phyloP scores from a whole-genome alignment of 208 protist genomes.

The Acanthamoeba quina region DNA sequence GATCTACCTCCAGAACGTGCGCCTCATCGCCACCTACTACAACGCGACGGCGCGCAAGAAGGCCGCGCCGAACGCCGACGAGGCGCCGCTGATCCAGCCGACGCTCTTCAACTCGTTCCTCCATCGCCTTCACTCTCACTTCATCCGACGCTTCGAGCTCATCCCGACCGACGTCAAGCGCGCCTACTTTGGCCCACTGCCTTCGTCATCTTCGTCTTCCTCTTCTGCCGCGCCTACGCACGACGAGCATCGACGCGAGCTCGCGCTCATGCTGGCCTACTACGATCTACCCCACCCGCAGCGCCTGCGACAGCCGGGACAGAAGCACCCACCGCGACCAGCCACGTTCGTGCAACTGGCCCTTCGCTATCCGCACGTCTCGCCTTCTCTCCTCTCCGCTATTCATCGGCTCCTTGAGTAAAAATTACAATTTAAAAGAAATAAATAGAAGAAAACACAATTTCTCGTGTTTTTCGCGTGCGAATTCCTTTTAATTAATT shows the following conservation, averaged over 20 bases:
- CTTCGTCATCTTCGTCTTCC: neutral
- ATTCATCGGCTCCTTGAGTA: neutral
- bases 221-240: neutral
- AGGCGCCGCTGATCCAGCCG: slow-evolving; percentile 2
- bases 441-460: neutral
- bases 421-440: too few relatives aligned
- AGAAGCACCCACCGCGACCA: neutral
- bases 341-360: slow-evolving; percentile 1
- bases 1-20: slow-evolving; percentile 22
- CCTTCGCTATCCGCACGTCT: slow-evolving; percentile 4
- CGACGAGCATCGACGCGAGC: neutral
- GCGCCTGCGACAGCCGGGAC: neutral
- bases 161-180: neutral
- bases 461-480: neutral
- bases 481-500: too few relatives aligned
- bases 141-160: neutral
- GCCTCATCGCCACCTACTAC: neutral
- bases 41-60: neutral
- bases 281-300: slow-evolving; percentile 23
- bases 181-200: neutral
- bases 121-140: neutral
- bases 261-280: slow-evolving; percentile 4
- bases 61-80: neutral
- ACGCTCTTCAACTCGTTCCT: slow-evolving; percentile 6
- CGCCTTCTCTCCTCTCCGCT: neutral